These are phyloP conservation scores for Dalechampia spathulata DNA, from an alignment of 441 rosid genomes.

Conservation along the genomic window DNA sequence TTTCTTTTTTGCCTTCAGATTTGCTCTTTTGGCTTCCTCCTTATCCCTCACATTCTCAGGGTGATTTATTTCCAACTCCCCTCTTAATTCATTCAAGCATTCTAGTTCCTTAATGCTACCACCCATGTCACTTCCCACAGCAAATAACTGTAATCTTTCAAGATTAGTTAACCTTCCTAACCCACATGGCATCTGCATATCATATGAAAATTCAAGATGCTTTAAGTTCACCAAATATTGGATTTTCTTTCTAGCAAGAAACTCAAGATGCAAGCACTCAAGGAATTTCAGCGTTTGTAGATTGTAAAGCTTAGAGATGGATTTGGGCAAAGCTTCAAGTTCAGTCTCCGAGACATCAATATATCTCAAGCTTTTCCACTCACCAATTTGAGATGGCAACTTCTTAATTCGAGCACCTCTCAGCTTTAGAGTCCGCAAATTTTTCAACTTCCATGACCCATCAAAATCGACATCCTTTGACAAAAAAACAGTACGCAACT, in stretches of 20 bases:
- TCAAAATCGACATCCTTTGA: not conserved
- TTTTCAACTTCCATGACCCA: no score
- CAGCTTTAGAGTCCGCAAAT: slow-evolving; percentile 15
- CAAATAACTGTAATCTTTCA: slow-evolving; percentile 6
- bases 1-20: slow-evolving; percentile 4
- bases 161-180: slow-evolving; percentile 7
- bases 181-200: not conserved
- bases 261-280: slow-evolving; percentile 7
- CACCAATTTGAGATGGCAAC: slow-evolving; percentile 10
- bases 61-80: not conserved
- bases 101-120: slow-evolving; percentile 17
- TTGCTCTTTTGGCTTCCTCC: slow-evolving; percentile 17
- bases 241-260: slow-evolving; percentile 13
- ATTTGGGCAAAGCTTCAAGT: slow-evolving; percentile 11
- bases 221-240: slow-evolving; percentile 15
- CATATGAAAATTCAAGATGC: slow-evolving; percentile 1
- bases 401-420: not conserved
- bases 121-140: slow-evolving; percentile 1
- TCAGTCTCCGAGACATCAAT: slow-evolving; percentile 16
- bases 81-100: slow-evolving; percentile 12
- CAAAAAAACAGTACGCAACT: slow-evolving; percentile 5
- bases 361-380: slow-evolving; percentile 14
- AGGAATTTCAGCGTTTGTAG: slow-evolving; percentile 17
- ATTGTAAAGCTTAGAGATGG: slow-evolving; percentile 20
- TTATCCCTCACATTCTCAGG: slow-evolving; percentile 14